Evolutionary conservation across 2,329 filamentous ascomycete genomes (phyloP).

Genomic region (Trichophyton simii): DNA sequence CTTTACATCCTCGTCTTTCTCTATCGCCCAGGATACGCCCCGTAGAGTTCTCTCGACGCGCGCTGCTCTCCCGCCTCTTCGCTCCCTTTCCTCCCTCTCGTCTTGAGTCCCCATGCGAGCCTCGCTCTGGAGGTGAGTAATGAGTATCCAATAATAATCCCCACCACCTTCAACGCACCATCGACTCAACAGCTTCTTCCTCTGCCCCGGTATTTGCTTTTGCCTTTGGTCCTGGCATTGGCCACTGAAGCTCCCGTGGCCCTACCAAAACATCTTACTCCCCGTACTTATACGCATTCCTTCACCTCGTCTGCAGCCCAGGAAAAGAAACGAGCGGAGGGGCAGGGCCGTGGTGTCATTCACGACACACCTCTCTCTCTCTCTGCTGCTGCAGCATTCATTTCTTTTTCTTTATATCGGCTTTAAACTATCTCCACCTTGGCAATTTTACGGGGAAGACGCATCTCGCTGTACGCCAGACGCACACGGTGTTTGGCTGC

Average conservation of each 20-base stretch:
- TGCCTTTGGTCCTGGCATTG: neutral
- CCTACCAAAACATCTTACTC: neutral
- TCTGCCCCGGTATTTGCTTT: slow-evolving; percentile 1
- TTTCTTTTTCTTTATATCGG: neutral
- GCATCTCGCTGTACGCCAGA: neutral
- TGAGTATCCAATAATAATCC: neutral
- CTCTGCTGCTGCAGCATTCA: no score
- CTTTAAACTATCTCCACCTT: neutral
- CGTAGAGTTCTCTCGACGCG: neutral
- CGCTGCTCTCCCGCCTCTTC: neutral
- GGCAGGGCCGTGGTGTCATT: neutral
- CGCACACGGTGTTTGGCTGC: neutral
- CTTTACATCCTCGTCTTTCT: neutral
- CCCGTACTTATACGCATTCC: neutral
- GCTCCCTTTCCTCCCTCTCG: neutral
- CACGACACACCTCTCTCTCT: neutral
- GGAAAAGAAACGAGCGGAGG: neutral
- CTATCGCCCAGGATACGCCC: neutral
- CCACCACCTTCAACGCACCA: neutral
- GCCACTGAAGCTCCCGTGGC: neutral
- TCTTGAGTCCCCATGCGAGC: neutral
- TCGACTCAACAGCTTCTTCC: neutral
- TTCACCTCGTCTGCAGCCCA: neutral
- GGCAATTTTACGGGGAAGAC: neutral
- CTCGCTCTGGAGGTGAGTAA: neutral